Evolutionary conservation across 2,329 filamentous ascomycete genomes (phyloP).

Genomic region (Trichoderma sp.): DNA sequence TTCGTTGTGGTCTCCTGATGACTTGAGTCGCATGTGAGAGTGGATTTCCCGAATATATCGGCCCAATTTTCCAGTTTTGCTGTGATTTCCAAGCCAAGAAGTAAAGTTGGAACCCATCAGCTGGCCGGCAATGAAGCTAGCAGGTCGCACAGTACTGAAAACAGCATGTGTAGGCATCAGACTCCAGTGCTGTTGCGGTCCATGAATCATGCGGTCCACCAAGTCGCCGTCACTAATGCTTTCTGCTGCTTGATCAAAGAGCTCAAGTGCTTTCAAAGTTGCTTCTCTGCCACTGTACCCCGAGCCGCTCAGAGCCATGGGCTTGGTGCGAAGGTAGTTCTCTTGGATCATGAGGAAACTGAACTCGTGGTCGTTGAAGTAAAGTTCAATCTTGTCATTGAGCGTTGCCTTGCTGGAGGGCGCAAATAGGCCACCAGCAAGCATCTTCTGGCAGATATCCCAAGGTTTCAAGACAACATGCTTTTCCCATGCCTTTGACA

Average conservation of each 20-base stretch:
- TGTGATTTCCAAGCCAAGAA: slow-evolving; percentile 92
- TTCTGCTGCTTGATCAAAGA: slow-evolving; percentile 83
- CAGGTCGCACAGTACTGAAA: slow-evolving; percentile 89
- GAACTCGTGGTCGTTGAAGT: slow-evolving; percentile 99
- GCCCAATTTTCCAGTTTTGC: slow-evolving; percentile 73
- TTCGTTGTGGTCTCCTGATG: slow-evolving; percentile 88
- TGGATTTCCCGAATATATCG: slow-evolving; percentile 91
- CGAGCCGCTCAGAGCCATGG: slow-evolving; percentile 57
- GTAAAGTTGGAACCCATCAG: slow-evolving; percentile 77
- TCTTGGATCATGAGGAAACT: slow-evolving; percentile 97
- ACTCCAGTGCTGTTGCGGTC: slow-evolving; percentile 96
- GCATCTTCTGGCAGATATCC: slow-evolving; percentile 94
- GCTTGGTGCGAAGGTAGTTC: slow-evolving; percentile 87
- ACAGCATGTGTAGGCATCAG: slow-evolving; percentile 95
- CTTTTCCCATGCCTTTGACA: slow-evolving; percentile 99
- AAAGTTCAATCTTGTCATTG: slow-evolving; percentile 97
- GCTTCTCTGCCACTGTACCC: slow-evolving; percentile 62
- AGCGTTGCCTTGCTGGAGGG: slow-evolving; percentile 79
- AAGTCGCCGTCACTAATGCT: slow-evolving; percentile 97
- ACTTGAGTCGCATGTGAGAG: slow-evolving; percentile 89
- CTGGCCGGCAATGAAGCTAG: slow-evolving; percentile 81
- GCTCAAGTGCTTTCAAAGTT: slow-evolving; percentile 77
- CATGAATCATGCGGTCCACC: slow-evolving; percentile 97
- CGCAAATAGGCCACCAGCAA: slow-evolving; percentile 82
- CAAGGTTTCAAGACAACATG: slow-evolving; percentile 94